These are phyloP conservation scores for Alternaria sp. DNA, from an alignment of 2,329 filamentous ascomycete species.

Conservation along the genomic window DNA sequence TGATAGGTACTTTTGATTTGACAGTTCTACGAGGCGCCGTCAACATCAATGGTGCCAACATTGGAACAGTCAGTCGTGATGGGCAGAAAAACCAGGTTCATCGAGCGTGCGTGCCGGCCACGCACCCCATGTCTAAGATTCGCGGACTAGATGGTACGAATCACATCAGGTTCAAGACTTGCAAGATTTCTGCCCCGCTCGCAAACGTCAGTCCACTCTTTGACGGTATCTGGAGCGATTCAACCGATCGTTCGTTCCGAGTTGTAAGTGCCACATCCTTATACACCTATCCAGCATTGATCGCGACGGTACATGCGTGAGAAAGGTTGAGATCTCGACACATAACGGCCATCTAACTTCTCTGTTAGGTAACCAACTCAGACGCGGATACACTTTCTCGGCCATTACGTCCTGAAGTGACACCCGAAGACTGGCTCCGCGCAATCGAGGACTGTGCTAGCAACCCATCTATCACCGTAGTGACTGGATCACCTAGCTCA, in stretches of 20 bases:
- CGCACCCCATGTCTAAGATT: conserved; percentile 73
- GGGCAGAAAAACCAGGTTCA: conserved; percentile 21
- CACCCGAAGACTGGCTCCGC: conserved; percentile 66
- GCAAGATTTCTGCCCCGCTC: conserved; percentile 60
- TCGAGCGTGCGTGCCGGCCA: conserved; percentile 71
- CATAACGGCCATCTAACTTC: not conserved
- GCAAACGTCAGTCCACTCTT: conserved; percentile 70
- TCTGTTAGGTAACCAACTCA: conserved; percentile 35
- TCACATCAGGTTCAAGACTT: conserved; percentile 56
- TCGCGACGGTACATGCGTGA: not conserved
- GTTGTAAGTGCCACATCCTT: conserved; percentile 4
- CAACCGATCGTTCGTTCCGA: conserved; percentile 35
- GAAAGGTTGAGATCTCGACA: not conserved
- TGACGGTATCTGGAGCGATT: conserved; percentile 68
- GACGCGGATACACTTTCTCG: conserved; percentile 33
- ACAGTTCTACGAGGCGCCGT: conserved; percentile 66
- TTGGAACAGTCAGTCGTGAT: conserved; percentile 54
- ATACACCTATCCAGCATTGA: not conserved
- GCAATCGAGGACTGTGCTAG: conserved; percentile 44
- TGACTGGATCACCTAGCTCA: conserved; percentile 73
- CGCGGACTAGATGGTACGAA: conserved; percentile 59
- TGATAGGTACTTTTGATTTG: conserved; percentile 71
- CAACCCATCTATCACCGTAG: conserved; percentile 57
- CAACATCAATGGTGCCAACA: conserved; percentile 68
- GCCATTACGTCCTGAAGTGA: conserved; percentile 52